Evolutionary conservation across 2,329 filamentous ascomycete species (phyloP).

Genomic region (Blastomyces emzantsi): DNA sequence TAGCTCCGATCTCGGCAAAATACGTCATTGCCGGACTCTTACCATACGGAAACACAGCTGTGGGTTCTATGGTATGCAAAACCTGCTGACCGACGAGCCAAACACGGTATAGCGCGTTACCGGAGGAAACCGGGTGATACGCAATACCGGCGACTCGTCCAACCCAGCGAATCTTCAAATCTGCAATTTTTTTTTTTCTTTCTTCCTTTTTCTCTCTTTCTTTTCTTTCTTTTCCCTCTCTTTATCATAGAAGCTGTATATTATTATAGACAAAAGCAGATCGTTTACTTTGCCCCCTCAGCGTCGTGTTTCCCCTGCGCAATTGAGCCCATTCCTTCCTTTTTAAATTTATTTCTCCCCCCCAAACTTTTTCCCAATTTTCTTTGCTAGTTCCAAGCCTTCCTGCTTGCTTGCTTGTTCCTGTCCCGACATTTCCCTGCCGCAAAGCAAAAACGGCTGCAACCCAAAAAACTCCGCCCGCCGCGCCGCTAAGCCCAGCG

Average conservation of each 20-base stretch:
- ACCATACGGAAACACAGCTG: not conserved
- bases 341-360: not conserved
- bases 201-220: not conserved
- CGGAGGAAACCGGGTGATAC: slow-evolving; percentile 4
- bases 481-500: slow-evolving; percentile 6
- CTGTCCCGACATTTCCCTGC: not conserved
- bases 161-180: slow-evolving; percentile 1
- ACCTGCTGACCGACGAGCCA: not conserved
- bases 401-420: not conserved
- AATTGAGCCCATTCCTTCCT: not conserved
- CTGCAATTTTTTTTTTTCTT: not conserved
- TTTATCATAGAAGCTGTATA: slow-evolving; percentile 1
- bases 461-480: not conserved
- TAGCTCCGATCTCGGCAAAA: not conserved
- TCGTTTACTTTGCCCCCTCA: not conserved
- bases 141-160: not conserved
- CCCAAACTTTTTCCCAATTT: not conserved
- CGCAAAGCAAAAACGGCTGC: not conserved
- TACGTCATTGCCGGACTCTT: not conserved
- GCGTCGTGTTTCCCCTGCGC: not conserved
- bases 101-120: not conserved
- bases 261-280: slow-evolving; percentile 2
- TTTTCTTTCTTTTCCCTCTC: not conserved
- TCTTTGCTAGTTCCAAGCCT: not conserved
- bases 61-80: not conserved